A percentile compares a stretch with the other conserved stretches of the same genome.
These are phyloP conservation scores for Zygnema cylindricum DNA, from an alignment of 139 green algal genomes.

Conservation along the genomic window DNA sequence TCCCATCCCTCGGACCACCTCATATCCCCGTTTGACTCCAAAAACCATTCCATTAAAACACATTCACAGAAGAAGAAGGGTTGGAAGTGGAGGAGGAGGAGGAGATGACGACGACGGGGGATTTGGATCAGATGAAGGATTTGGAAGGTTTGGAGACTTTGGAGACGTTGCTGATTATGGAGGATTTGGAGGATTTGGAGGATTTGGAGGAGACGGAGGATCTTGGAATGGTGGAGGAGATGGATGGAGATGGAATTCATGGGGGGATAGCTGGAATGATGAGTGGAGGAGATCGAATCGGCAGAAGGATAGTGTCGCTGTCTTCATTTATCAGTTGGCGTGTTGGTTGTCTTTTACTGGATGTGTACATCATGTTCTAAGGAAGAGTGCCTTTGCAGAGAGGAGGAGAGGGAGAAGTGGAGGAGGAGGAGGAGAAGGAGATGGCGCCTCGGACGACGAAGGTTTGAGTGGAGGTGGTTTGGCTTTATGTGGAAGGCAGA, in stretches of 20 bases:
- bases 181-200: conserved; percentile 11
- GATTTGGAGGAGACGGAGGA: not conserved
- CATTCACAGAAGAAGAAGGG: not conserved
- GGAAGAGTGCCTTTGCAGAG: not conserved
- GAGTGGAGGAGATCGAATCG: not conserved
- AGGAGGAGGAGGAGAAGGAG: conserved; percentile 81
- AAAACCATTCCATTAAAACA: not conserved
- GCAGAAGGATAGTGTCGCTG: not conserved
- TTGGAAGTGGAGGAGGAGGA: not conserved
- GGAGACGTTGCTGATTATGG: conserved; percentile 8
- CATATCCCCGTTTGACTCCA: not conserved
- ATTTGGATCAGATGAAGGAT: not conserved
- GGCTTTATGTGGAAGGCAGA: conserved; percentile 54
- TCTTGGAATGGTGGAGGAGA: not conserved
- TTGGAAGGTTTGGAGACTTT: not conserved
- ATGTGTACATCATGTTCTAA: not conserved
- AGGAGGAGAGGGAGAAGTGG: not conserved
- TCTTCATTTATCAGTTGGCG: not conserved
- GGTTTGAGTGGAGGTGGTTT: conserved; percentile 93
- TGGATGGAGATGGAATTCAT: not conserved
- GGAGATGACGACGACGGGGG: not conserved
- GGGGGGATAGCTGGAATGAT: not conserved
- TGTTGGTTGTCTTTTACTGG: not conserved
- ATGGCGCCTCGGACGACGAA: conserved; percentile 78
- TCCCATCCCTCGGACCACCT: not conserved